Evolutionary conservation across 2,329 filamentous ascomycete species (phyloP), one percentile per base, ranked within the genome.

Genomic region (Fusarium aywerte): DNA sequence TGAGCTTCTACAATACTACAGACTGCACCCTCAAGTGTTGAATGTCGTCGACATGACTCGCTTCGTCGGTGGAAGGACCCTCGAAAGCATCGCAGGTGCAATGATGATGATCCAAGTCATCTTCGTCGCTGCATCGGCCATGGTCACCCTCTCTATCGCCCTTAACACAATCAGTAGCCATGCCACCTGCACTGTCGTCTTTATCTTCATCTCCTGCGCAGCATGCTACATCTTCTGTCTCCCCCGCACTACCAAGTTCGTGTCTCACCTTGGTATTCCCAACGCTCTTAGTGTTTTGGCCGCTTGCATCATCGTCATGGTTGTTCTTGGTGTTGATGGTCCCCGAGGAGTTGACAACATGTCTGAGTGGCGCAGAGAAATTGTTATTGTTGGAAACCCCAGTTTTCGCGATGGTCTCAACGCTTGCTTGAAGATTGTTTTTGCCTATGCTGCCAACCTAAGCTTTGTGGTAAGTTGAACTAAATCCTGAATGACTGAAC

Each of bases 41-140:
- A 89, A 91, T 75, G 87, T 91, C 9, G 90, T 88, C 68, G 89
- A 91, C 69, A 87, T 91, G 84, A 83, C 84, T 83, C 71, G 83
- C 82, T 69, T 84, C 80, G 67, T 84, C 80, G 79, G 71, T 7
- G 69, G 71, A 23, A 32, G 32, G 3, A 61, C 58, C 2, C n/a
- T 68, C 0, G 67, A 69, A 15, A 50, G 54, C 10, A 38, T 70
- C 3, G 32, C 62, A 1, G 63, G 62, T 12, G 55, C 23, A 4
- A 68, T 70, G 63, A 68, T 70, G 66, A 67, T 69, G 62, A 58
- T 69, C 3, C 67, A 70, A 1, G 66, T 69, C 47, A 64, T 69
- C 15, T 69, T 69, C 0, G 54, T 69, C 8, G 66, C 66, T 2
- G 66, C 66, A 3, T 69, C 66, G 9, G 66, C 66, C 15, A 61